A percentile compares a stretch with the other conserved stretches of the same genome.
phyloP scores from a whole-genome alignment of 352 stramenopile species.

The Phytopythium mirpurense region DNA sequence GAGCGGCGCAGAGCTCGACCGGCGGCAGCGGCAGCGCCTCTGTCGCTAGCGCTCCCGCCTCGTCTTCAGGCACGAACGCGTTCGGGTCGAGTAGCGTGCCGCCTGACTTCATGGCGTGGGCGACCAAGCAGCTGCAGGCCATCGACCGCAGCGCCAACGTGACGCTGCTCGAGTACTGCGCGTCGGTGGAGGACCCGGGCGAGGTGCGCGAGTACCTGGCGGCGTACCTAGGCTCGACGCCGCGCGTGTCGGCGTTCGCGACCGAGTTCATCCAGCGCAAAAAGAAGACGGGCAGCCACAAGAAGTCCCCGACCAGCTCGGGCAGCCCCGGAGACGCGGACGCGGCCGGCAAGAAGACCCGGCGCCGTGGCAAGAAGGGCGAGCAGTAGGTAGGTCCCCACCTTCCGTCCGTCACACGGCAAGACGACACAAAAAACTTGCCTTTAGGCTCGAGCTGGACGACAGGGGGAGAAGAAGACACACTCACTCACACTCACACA shows the following conservation, averaged over 20 bases:
- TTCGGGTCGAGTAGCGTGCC: conserved; percentile 48
- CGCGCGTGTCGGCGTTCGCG: conserved; percentile 96
- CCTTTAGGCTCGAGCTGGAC: conserved; percentile 1
- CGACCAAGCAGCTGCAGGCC: conserved; percentile 69
- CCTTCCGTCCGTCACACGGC: too few relatives aligned
- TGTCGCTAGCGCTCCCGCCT: conserved; percentile 8
- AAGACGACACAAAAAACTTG: too few relatives aligned
- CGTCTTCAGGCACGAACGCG: too few relatives aligned
- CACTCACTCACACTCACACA: too few relatives aligned
- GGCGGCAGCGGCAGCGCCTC: conserved; percentile 7
- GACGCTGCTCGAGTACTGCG: conserved; percentile 93
- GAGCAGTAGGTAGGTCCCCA: conserved; percentile 51
- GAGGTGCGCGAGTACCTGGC: conserved; percentile 96
- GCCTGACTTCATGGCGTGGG: conserved; percentile 79
- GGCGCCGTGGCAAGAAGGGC: conserved; percentile 62
- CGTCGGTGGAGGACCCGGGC: conserved; percentile 90
- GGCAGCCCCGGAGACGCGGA: conserved; percentile 18
- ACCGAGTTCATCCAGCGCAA: conserved; percentile 96
- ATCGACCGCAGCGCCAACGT: conserved; percentile 74
- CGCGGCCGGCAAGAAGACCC: conserved; percentile 46
- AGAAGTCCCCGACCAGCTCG: conserved; percentile 27
- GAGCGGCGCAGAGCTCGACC: conserved; percentile 24
- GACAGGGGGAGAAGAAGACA: too few relatives aligned
- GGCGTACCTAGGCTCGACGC: conserved; percentile 93
- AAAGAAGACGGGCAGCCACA: conserved; percentile 43